A percentile compares a stretch with the other conserved stretches of the same genome.
Conservation (phyloP, 768 basidiomycete genomes). For the Podaxis pistillaris region DNA sequence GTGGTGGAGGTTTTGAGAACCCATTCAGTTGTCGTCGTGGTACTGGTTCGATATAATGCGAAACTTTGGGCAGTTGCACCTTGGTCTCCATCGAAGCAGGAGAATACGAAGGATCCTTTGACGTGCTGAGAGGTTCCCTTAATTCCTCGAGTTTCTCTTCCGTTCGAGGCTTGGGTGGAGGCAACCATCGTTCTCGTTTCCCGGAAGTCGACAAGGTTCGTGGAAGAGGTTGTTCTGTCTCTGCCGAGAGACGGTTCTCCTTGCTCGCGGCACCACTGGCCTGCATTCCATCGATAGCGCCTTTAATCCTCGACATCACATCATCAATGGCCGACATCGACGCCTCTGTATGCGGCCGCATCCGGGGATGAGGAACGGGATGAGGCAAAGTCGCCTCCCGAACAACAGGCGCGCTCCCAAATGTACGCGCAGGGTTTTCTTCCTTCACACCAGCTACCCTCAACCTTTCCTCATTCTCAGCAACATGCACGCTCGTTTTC, state of each 20-base stretch:
- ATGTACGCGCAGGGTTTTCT: constrained; percentile 4
- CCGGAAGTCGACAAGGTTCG: constrained; percentile 22
- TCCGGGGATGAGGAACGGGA: constrained; percentile 10
- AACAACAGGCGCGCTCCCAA: constrained; percentile 9
- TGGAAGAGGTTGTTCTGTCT: constrained; percentile 23
- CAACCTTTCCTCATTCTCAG: background rate
- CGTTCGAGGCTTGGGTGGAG: constrained; percentile 37
- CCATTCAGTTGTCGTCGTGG: constrained; percentile 45
- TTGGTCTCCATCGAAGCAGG: constrained; percentile 39
- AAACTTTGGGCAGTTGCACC: constrained; percentile 49
- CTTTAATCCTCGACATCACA: constrained; percentile 83
- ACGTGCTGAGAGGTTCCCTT: constrained; percentile 47
- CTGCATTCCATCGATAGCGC: constrained; percentile 71
- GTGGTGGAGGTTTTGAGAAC: constrained; percentile 36
- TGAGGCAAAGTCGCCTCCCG: constrained; percentile 17
- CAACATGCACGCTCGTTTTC: constrained; percentile 16
- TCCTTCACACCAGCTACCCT: constrained; percentile 1
- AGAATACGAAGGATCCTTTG: constrained; percentile 45
- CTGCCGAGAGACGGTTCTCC: constrained; percentile 28
- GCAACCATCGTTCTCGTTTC: constrained; percentile 52
- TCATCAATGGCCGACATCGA: constrained; percentile 77
- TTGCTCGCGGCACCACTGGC: constrained; percentile 19
- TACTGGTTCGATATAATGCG: constrained; percentile 41
- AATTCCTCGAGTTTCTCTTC: constrained; percentile 35
- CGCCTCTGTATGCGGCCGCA: constrained; percentile 42